Base-by-base conservation (phyloP, 176 grass and related monocot genomes). In the Carex kokanica region DNA sequence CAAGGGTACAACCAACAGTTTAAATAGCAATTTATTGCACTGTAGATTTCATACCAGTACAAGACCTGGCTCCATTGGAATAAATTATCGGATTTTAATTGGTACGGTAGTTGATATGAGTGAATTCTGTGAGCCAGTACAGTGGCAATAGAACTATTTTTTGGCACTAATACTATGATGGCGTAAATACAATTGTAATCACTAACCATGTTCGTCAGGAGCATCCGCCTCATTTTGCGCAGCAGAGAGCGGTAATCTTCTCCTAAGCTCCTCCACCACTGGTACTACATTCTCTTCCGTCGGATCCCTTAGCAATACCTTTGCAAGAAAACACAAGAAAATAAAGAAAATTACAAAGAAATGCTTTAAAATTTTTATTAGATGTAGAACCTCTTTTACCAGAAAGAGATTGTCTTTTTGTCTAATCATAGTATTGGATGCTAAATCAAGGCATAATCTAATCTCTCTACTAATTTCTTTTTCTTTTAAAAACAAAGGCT, bases 241-340 rank as follows among this genome's bases (percentile, higher is more conserved):
- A 38, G 0, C 83, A 65, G 86, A 77, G 66, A 88, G 90, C 55
- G 66, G 81, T 80, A 98, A 78, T 47, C 90, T 87, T 58, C 92
- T 94, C 40, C 84, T 82, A 34, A 98, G 90, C 89, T 98, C 90
- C 87, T 94, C 89, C 78, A 94, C 92, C 12, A 98, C 88, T 10
- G 95, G 95, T 63, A 90, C 89, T 8, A 98, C 95, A 93, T 88
- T 91, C 18, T 92, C 92, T 60, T 94, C 90, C 17, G 45, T 87
- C 75, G 92, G 92, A 68, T 98, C 90, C 63, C 95, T 93, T 77
- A 98, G 90, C 84, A 98, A 85, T 71, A 98, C 90, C 95, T 98
- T 81, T 8, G 12, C 12, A 27, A 62, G 6, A 29, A 40, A 81
- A 77, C 27, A 81, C 47, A 80, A 83, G n/a, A 43, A 80, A 57